A percentile compares a stretch with the other conserved stretches of the same genome.
These are phyloP conservation scores for Binderoboletus segoi DNA, from an alignment of 1,284 basidiomycete species.

Conservation along the genomic window DNA sequence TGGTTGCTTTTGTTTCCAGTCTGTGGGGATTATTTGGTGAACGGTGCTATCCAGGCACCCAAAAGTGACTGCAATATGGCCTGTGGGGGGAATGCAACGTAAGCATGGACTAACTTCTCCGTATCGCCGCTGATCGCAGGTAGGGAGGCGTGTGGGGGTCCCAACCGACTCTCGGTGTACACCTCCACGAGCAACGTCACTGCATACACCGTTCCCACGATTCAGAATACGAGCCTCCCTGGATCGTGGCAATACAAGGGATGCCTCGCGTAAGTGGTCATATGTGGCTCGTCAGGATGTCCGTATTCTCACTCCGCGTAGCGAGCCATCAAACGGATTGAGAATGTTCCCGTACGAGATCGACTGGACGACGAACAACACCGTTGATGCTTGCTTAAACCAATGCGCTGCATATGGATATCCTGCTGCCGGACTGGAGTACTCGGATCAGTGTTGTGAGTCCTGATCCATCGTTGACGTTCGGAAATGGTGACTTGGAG, in stretches of 20 bases:
- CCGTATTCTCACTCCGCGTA: conserved; percentile 11
- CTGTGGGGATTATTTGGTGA: conserved; percentile 62
- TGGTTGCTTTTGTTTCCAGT: conserved; percentile 40
- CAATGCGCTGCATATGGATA: conserved; percentile 70
- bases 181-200: conserved; percentile 52
- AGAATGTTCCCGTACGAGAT: conserved; percentile 64
- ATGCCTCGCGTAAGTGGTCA: conserved; percentile 58
- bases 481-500: neutral
- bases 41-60: conserved; percentile 53
- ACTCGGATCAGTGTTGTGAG: conserved; percentile 66
- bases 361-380: conserved; percentile 60
- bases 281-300: neutral
- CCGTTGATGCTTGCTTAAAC: conserved; percentile 58
- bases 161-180: conserved; percentile 72
- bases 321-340: conserved; percentile 35
- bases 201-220: conserved; percentile 57
- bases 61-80: conserved; percentile 64
- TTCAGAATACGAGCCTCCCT: conserved; percentile 57
- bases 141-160: conserved; percentile 71
- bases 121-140: neutral
- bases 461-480: conserved; percentile 3
- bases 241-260: conserved; percentile 66
- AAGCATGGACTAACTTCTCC: conserved; percentile 24
- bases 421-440: conserved; percentile 65
- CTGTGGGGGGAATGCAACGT: conserved; percentile 68